These are phyloP conservation scores for Globisporangium emineosum DNA, from an alignment of 352 stramenopile genomes.

Conservation along the genomic window DNA sequence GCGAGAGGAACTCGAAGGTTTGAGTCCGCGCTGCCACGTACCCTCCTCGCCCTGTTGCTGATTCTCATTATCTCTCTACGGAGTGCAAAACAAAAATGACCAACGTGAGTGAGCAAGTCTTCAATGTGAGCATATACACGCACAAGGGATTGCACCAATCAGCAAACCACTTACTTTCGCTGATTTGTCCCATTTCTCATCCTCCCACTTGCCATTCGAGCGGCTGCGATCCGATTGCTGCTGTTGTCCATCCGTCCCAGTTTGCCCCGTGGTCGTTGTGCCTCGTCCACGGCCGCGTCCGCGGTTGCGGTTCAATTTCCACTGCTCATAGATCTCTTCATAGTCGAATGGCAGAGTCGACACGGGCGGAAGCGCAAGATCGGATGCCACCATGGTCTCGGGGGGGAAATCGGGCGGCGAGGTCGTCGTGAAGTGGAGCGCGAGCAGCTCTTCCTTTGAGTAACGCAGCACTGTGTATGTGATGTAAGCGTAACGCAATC, in stretches of 20 bases:
- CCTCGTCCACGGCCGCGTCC: conserved; percentile 69
- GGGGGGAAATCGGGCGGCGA: conserved; percentile 49
- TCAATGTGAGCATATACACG: background rate
- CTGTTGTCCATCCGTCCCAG: conserved; percentile 18
- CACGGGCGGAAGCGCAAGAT: conserved; percentile 66
- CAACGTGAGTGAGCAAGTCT: background rate
- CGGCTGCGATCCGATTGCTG: conserved; percentile 38
- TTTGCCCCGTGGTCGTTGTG: conserved; percentile 20
- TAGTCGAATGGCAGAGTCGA: conserved; percentile 81
- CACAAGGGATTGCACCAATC: background rate
- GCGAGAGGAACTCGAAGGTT: conserved; percentile 25
- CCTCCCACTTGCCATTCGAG: conserved; percentile 50
- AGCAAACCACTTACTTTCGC: conserved; percentile 18
- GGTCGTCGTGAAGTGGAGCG: conserved; percentile 57
- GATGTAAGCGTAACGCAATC: background rate
- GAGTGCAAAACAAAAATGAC: background rate
- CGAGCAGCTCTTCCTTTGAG: conserved; percentile 74
- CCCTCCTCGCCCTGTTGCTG: conserved; percentile 33
- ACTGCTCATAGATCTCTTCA: conserved; percentile 88
- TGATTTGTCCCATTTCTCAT: conserved; percentile 40
- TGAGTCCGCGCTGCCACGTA: conserved; percentile 58
- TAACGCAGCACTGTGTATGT: conserved; percentile 62
- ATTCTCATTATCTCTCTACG: conserved; percentile 27
- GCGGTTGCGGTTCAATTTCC: conserved; percentile 76
- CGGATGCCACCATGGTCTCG: conserved; percentile 65